phyloP scores from a whole-genome alignment of 176 grass and related monocot species.

The Lolium multiflorum region DNA sequence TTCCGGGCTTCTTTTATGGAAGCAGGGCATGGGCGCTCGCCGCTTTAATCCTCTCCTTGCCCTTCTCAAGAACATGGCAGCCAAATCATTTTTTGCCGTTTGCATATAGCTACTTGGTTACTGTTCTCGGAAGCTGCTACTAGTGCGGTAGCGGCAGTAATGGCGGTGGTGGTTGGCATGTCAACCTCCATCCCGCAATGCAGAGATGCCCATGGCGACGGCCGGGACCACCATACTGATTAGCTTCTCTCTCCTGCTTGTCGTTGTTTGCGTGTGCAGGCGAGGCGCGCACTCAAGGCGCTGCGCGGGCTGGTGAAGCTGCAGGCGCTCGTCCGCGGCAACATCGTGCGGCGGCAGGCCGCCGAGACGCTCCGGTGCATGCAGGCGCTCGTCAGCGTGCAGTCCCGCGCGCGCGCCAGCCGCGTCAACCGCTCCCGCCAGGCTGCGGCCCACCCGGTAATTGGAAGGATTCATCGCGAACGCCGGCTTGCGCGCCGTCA shows the following conservation, averaged over 20 bases:
- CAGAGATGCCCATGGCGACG: conserved; percentile 32
- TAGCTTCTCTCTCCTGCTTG: conserved; percentile 29
- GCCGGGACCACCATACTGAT: conserved; percentile 27
- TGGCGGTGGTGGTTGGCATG: conserved; percentile 44
- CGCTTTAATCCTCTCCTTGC: conserved; percentile 34
- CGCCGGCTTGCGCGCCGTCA: not conserved
- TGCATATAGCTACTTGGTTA: conserved; percentile 29
- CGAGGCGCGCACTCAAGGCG: conserved; percentile 90
- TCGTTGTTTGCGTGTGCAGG: conserved; percentile 48
- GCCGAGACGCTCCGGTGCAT: conserved; percentile 96
- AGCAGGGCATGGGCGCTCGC: conserved; percentile 40
- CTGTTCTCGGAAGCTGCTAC: conserved; percentile 45
- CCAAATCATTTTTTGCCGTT: conserved; percentile 33
- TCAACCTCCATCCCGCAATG: conserved; percentile 3
- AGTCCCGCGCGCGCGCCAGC: conserved; percentile 70
- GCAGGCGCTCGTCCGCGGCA: conserved; percentile 90
- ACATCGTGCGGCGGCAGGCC: conserved; percentile 94
- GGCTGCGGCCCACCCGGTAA: conserved; percentile 31
- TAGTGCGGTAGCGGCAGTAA: conserved; percentile 41
- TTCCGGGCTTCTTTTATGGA: conserved; percentile 47
- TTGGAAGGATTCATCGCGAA: not conserved
- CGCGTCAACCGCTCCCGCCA: conserved; percentile 54
- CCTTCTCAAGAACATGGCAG: conserved; percentile 11
- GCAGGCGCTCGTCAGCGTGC: conserved; percentile 85
- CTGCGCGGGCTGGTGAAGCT: conserved; percentile 91